Evolutionary conservation across 129 eudicot genomes (phyloP), one percentile per base, ranked within the genome.

Genomic region (Tanacetum coccineum): DNA sequence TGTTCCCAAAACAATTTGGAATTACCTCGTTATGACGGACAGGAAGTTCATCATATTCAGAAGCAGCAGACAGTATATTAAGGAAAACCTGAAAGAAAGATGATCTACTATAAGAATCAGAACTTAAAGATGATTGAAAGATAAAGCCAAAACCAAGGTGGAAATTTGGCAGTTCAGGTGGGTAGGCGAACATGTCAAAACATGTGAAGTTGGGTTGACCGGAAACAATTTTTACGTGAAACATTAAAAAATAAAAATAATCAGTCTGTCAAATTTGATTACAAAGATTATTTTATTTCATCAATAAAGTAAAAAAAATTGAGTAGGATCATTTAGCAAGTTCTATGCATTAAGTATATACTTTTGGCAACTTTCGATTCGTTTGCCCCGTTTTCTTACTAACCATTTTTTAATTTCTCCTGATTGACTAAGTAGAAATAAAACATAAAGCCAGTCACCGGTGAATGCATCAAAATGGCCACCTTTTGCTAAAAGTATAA

Each of bases 11-110:
- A 19, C 13, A 65, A n/a, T 55, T 70, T 42, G 36, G 61, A 74
- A 56, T 70, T 88, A 92, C 98, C 93, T 92, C 98, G 76, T 88
- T 92, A 76, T 92, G 98, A 65, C 98, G 84, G 74, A 88, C 98
- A 39, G 98, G 98, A 50, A 92, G 98, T 84, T 92, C 98, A 73
- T 92, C 91, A 68, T 92, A 92, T 71, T 92, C 98, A 15, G 98
- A 88, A 77, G 98, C 89, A 82, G 95, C 98, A 74, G 98, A 82
- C 6, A 92, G 78, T 70, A 92, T 74, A 79, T 80, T 91, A 72
- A 92, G 90, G 59, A 88, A 82, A 73, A 86, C 95, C 98, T 92
- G 68, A 18, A 54, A 47, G 60, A 46, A 70, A 57, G 56, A 64
- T 21, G 20, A 65, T 54, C 68, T 32, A 18, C 25, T 49, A 14